Base-by-base conservation (phyloP, 768 basidiomycete genomes). In the Suillus clintonianus region DNA sequence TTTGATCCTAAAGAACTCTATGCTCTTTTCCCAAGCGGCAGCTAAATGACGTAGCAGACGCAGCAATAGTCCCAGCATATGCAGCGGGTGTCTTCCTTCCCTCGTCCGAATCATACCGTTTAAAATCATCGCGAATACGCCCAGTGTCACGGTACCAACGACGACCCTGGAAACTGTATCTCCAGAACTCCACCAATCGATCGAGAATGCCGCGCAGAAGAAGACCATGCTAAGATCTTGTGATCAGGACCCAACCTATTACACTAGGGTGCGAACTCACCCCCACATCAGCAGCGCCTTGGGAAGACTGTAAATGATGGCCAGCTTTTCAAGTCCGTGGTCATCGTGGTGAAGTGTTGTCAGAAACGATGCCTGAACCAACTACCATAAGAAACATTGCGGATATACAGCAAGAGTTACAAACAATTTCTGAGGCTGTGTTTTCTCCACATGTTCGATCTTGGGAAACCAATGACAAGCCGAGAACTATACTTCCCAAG, bases 241-340 rank as follows among this genome's bases (percentile, higher is more conserved):
- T 27, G 5, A 57, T 32, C 19, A 45, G 24, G 15, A 22, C 13
- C 37, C 19, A 5, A 22, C 47, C 22, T 47, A 47, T 47, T n/a
- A 13, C 4, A 11, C 24, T 4, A 14, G 5, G 11, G 47, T 47
- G 22, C 15, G 11, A 14, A 79, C 85, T 72, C 67, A 86, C 86
- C 80, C 81, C 86, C 86, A 87, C 77, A 87, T 81, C 43, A 88
- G 75, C 22, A 86, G 72, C 1, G 84, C 82, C 61, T 84, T 83
- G 0, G 86, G 86, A 14, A 88, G 66, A 62, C 83, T 82, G 63
- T 85, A 86, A 62, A 85, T 67, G 17, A 87, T 75, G n/a, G 85
- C 83, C 4, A 86, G 76, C 0, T 71, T 80, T 67, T 86, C 84
- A 1, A 85, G 73, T 1, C 86, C 83, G 42, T 80, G 73, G 1